Evolutionary conservation across 805 yeast species (phyloP), one percentile per base, ranked within the genome.

Genomic region (Blastobotrys mokoenaii): DNA sequence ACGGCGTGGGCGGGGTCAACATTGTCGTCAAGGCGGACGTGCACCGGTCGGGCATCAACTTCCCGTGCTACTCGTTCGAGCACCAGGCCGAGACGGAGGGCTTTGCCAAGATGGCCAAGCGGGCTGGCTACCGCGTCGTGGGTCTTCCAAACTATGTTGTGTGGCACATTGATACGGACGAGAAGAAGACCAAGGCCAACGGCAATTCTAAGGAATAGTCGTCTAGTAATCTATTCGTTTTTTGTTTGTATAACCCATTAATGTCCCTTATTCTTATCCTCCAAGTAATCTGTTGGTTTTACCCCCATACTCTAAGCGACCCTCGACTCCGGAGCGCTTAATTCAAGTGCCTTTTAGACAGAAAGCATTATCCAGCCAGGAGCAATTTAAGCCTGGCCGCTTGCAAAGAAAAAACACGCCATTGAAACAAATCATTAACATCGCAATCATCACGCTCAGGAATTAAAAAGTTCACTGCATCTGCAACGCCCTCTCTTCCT

Each of bases 1-100:
- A 86, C 63, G 96, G 95, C 64, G 93, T 86, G 50, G 95, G 95
- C 43, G 95, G 95, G 51, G 94, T 94, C 20, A 87, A 93, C 47
- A 81, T 88, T 8, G 63, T 86, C 66, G 95, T 87, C 25, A 84
- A 86, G 58, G 94, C 95, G 9, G 95, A 87, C 56, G 95, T 86
- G 43, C 95, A 86, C 63, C 73, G 95, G 65, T 93, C 86, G 59
- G 96, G 96, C 41, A 94, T 95, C 45, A 86, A 85, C 90, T 86
- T 86, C 74, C 95, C 96, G 16, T 80, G 84, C 44, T 86, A 86
- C 76, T 89, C 96, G 52, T 86, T 87, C 69, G 84, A 86, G 58
- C 88, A 86, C 63, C 73, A 85, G 63, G 86, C 84, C 48, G 96
- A 86, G 67, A 86, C 95, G 2, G 96, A 86, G 65, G 96, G 95